Evolutionary conservation across 2,329 filamentous ascomycete species (phyloP).

Genomic region (Cladophialophora chaetospira): DNA sequence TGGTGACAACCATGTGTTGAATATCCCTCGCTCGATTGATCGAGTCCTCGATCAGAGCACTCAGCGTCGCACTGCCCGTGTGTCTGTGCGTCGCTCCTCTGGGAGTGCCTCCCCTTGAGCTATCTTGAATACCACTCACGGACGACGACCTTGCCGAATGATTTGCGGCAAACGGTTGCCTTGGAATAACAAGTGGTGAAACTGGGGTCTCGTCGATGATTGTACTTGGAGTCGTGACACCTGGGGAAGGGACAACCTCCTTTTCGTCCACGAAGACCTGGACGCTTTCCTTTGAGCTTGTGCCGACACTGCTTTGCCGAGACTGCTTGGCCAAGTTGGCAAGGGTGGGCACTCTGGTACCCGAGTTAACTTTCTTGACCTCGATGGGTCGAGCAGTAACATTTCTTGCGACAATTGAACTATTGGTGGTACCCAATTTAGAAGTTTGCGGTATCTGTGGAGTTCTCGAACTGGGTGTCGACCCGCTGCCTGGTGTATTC

Average conservation of each 20-base stretch:
- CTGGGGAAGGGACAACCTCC: constrained; percentile 26
- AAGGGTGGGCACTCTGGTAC: constrained; percentile 37
- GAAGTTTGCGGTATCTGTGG: constrained; percentile 30
- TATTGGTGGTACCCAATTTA: constrained; percentile 43
- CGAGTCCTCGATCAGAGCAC: constrained; percentile 37
- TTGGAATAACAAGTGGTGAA: constrained; percentile 24
- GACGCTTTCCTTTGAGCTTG: constrained; percentile 19
- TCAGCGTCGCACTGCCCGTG: constrained; percentile 37
- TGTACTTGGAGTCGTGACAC: constrained; percentile 12
- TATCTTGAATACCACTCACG: constrained; percentile 26
- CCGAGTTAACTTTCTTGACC: constrained; percentile 41
- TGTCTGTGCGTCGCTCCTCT: constrained; percentile 28
- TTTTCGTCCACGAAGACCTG: constrained; percentile 30
- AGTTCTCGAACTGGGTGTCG: constrained; percentile 70
- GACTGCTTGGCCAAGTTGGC: constrained; percentile 36
- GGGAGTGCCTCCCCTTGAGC: constrained; percentile 2
- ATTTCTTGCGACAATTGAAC: constrained; percentile 48
- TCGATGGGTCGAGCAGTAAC: constrained; percentile 49
- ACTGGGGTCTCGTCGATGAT: constrained; percentile 14
- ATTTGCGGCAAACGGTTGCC: constrained; percentile 25
- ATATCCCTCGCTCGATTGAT: constrained; percentile 33
- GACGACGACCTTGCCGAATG: constrained; percentile 29
- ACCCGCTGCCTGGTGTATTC: constrained; percentile 48
- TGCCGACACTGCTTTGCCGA: constrained; percentile 30
- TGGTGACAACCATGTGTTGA: constrained; percentile 20